phyloP scores from a whole-genome alignment of 805 yeast genomes.

The Wilhelminamyces savonicus region DNA sequence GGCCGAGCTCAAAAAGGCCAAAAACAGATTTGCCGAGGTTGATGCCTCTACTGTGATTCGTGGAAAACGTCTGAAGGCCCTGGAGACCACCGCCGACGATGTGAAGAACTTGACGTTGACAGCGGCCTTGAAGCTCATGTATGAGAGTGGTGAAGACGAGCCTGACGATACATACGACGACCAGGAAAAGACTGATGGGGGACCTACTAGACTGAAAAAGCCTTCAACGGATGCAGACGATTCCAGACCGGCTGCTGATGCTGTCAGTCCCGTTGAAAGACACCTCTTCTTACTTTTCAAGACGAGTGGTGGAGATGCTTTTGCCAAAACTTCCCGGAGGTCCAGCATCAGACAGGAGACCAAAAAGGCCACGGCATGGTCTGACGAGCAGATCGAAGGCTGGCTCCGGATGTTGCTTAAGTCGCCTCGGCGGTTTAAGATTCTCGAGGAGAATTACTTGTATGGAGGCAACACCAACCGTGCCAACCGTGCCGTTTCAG shows the following conservation, averaged over 20 bases:
- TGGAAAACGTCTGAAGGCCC: slow-evolving; percentile 1
- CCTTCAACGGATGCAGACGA: background rate
- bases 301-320: slow-evolving; percentile 33
- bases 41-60: slow-evolving; percentile 1
- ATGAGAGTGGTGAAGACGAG: slow-evolving; percentile 78
- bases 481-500: slow-evolving; percentile 2
- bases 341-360: slow-evolving; percentile 45
- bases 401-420: slow-evolving; percentile 77
- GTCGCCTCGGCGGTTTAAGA: slow-evolving; percentile 54
- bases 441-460: slow-evolving; percentile 58
- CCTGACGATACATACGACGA: slow-evolving; percentile 73
- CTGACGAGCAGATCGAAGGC: slow-evolving; percentile 89
- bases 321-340: slow-evolving; percentile 45
- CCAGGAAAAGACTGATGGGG: slow-evolving; percentile 36
- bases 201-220: background rate
- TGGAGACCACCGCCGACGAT: slow-evolving; percentile 23
- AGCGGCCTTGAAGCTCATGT: slow-evolving; percentile 56
- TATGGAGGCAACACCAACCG: slow-evolving; percentile 15
- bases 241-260: slow-evolving; percentile 2
- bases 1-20: too few species aligned
- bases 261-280: slow-evolving; percentile 44
- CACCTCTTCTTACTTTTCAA: slow-evolving; percentile 52
- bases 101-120: slow-evolving; percentile 52
- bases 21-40: slow-evolving; percentile 1
- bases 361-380: slow-evolving; percentile 55